Base-by-base conservation (phyloP, 352 stramenopile species). In the Pythium chondricola region DNA sequence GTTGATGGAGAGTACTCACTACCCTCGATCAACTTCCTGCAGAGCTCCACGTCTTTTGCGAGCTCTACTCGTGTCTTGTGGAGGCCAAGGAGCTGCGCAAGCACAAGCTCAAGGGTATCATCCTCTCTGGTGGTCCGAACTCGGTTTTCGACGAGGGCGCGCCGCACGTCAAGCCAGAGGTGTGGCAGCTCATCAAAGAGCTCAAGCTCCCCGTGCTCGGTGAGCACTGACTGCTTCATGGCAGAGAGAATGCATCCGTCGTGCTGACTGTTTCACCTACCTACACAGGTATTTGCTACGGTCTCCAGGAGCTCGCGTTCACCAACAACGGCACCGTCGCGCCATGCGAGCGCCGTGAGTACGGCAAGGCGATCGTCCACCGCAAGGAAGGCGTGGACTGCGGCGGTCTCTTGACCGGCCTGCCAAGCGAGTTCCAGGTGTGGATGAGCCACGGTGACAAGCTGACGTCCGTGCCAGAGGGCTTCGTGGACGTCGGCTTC, bases 401-500 rank as follows among this genome's bases (percentile, higher is more conserved):
- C 49, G 73, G 65, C 37, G 69, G 70, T 2, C 74, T 99, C 13
- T 93, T 98, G 54, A 65, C 93, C 16, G 94, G 86, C 11, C 80
- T 94, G 25, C 75, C 96, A 18, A 85, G 94, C 21, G 79, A 97
- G 48, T 97, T 98, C 69, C 90, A 98, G 71, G 93, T 99, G 75
- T 99, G 97, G 97, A 99, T 99, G 97, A 98, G 88, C 66, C 97
- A 99, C 73, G 96, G 96, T 26, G 97, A 99, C 76, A 99, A 99
- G 73, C 74, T 99, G 31, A 95, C 87, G 52, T 69, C 77, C 30
- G 83, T 96, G 24, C 96, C 97, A 3, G 75, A 96, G 30, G 97
- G 95, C 51, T 97, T 97, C 65, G 71, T 91, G 25, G 77, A 95
- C 62, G 81, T 97, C 29, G 83, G 79, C 21, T 81, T 63, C 31